phyloP scores from a whole-genome alignment of 2,329 filamentous ascomycete genomes.

The Xylariales sp. region DNA sequence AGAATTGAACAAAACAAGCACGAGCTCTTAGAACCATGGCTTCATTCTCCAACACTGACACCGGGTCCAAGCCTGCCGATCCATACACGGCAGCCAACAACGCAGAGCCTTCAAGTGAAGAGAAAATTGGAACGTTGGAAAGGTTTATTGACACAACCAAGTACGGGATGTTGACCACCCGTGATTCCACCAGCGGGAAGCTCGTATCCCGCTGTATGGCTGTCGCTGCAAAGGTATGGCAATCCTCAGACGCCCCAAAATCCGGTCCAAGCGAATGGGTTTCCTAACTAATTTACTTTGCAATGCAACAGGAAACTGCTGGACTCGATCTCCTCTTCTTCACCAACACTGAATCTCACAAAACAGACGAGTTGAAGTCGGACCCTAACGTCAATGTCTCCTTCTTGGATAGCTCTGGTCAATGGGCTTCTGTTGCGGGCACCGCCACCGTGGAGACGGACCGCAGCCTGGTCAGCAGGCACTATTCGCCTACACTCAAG shows the following conservation, averaged over 20 bases:
- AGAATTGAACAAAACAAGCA: not conserved
- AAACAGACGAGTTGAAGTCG: slow-evolving; percentile 72
- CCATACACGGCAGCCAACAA: slow-evolving; percentile 76
- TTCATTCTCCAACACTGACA: slow-evolving; percentile 54
- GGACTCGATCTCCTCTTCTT: slow-evolving; percentile 84
- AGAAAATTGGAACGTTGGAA: slow-evolving; percentile 72
- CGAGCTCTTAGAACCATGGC: slow-evolving; percentile 32
- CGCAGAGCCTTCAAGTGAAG: slow-evolving; percentile 56
- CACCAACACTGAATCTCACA: slow-evolving; percentile 85
- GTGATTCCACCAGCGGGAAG: slow-evolving; percentile 57
- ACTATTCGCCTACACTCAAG: slow-evolving; percentile 71
- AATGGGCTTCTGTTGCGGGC: slow-evolving; percentile 87
- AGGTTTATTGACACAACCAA: slow-evolving; percentile 70
- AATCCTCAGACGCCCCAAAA: too few species aligned
- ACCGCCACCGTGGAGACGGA: slow-evolving; percentile 66
- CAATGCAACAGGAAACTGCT: slow-evolving; percentile 58
- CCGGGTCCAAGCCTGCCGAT: slow-evolving; percentile 61
- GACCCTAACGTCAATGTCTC: slow-evolving; percentile 76
- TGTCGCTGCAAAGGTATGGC: slow-evolving; percentile 66
- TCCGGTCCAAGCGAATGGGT: not conserved
- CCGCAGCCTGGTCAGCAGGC: slow-evolving; percentile 62
- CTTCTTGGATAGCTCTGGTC: slow-evolving; percentile 70
- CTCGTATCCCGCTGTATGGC: slow-evolving; percentile 85
- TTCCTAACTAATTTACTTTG: not conserved
- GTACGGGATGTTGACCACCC: slow-evolving; percentile 87